These are phyloP conservation scores for Marchantia polymorpha DNA, from an alignment of 225 moss, liverwort and hornwort species.

Conservation along the genomic window DNA sequence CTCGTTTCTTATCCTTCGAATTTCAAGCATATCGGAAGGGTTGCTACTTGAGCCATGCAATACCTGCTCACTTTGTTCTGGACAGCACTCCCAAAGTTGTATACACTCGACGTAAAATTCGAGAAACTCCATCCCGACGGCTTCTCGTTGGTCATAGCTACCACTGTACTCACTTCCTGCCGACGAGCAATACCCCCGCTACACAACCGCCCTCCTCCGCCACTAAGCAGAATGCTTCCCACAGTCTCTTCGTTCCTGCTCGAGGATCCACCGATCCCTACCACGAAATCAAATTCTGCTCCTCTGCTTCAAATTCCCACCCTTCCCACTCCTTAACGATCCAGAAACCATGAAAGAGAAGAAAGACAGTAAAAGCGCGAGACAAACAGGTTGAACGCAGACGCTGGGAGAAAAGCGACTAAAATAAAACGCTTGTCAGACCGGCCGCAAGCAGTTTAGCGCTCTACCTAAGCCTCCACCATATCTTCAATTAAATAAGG, in stretches of 20 bases:
- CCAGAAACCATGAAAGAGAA: slow-evolving; percentile 2
- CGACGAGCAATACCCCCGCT: neutral
- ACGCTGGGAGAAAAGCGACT: slow-evolving; percentile 6
- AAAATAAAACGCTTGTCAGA: slow-evolving; percentile 2
- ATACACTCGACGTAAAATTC: slow-evolving; percentile 61
- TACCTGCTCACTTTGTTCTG: slow-evolving; percentile 70
- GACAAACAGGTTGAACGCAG: slow-evolving; percentile 3
- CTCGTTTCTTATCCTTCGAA: neutral
- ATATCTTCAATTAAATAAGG: slow-evolving; percentile 3
- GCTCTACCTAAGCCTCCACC: neutral
- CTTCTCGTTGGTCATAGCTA: slow-evolving; percentile 67
- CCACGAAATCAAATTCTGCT: neutral
- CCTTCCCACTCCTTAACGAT: slow-evolving; percentile 10
- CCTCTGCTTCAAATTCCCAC: neutral
- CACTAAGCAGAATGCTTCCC: neutral
- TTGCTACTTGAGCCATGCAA: neutral
- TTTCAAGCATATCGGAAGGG: neutral
- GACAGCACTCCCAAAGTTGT: slow-evolving; percentile 71
- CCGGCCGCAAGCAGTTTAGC: neutral
- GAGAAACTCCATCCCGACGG: slow-evolving; percentile 50
- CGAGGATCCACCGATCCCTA: slow-evolving; percentile 1
- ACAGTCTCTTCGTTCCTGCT: neutral
- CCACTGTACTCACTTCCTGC: neutral
- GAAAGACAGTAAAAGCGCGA: slow-evolving; percentile 8
- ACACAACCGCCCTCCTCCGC: neutral